These are phyloP conservation scores for Bipolaris cookei DNA, from an alignment of 2,329 filamentous ascomycete genomes.

Conservation along the genomic window DNA sequence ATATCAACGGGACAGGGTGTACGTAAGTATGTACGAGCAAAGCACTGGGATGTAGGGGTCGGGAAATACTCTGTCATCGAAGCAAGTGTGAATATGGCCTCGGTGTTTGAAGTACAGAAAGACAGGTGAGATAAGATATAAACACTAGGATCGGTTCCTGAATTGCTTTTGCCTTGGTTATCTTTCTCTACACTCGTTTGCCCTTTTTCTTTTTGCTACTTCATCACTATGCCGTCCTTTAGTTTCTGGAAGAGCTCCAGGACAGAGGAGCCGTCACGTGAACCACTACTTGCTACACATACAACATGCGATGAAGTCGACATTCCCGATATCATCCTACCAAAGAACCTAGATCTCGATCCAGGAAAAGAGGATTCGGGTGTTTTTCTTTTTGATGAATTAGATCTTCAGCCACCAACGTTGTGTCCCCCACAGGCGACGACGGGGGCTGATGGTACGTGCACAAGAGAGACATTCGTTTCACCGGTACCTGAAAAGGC, in stretches of 20 bases:
- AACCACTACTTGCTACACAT: constrained; percentile 14
- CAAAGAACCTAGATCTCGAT: constrained; percentile 19
- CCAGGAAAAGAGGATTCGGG: constrained; percentile 27
- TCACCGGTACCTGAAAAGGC: not conserved
- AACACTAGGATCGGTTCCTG: not conserved
- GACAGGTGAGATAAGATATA: not conserved
- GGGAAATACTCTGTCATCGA: not conserved
- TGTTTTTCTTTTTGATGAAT: constrained; percentile 27
- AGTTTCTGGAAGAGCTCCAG: constrained; percentile 31
- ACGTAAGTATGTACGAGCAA: not conserved
- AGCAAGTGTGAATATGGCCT: not conserved
- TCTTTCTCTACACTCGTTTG: not conserved
- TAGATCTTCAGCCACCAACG: not conserved
- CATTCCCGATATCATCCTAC: not conserved
- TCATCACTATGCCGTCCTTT: constrained; percentile 28
- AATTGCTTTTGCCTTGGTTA: not conserved
- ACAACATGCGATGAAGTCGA: constrained; percentile 3
- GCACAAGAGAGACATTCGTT: not conserved
- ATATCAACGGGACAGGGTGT: not conserved
- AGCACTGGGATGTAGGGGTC: not conserved
- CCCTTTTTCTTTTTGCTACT: not conserved
- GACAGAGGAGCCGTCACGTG: constrained; percentile 13
- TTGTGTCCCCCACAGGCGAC: not conserved
- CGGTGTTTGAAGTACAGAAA: not conserved
- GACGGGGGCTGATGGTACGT: not conserved